Percentiles rank a stretch among this genome's conserved stretches.
phyloP scores from a whole-genome alignment of 164 flowering plant species.

The Tinospora cordifolia region DNA sequence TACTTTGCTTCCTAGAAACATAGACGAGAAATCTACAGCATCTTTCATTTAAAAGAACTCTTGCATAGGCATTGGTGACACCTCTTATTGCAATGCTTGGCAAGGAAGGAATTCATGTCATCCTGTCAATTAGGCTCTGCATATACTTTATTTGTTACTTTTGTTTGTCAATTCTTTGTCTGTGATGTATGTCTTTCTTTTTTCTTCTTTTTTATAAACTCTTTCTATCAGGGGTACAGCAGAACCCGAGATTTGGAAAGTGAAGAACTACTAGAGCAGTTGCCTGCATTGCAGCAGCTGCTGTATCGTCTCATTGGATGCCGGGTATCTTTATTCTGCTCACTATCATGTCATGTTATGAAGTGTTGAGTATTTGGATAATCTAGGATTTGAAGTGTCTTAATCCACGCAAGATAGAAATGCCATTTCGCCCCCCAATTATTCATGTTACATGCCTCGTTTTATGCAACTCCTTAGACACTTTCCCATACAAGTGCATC shows the following conservation, averaged over 20 bases:
- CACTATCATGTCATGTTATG: not conserved
- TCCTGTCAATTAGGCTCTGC: not conserved
- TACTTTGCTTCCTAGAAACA: not conserved
- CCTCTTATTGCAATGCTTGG: not conserved
- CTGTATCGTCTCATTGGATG: constrained; percentile 93
- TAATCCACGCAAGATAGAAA: not conserved
- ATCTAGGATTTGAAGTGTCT: not conserved
- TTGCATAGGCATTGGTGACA: not conserved
- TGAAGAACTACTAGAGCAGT: constrained; percentile 85
- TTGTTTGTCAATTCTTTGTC: not conserved
- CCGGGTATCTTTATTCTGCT: constrained; percentile 45
- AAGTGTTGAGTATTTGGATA: not conserved
- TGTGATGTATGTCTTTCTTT: not conserved
- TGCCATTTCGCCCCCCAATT: no score
- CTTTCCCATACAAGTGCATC: not conserved
- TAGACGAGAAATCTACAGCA: not conserved
- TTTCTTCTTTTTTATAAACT: not conserved
- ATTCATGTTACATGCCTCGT: not conserved
- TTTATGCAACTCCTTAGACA: not conserved
- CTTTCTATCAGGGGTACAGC: constrained; percentile 63
- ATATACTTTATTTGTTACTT: not conserved
- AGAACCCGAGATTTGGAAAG: constrained; percentile 81
- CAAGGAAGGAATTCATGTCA: not conserved
- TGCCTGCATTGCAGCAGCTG: constrained; percentile 90
- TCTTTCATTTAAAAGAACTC: not conserved